Conservation (phyloP, 2,329 filamentous ascomycete genomes). For the Penicillium sp. region DNA sequence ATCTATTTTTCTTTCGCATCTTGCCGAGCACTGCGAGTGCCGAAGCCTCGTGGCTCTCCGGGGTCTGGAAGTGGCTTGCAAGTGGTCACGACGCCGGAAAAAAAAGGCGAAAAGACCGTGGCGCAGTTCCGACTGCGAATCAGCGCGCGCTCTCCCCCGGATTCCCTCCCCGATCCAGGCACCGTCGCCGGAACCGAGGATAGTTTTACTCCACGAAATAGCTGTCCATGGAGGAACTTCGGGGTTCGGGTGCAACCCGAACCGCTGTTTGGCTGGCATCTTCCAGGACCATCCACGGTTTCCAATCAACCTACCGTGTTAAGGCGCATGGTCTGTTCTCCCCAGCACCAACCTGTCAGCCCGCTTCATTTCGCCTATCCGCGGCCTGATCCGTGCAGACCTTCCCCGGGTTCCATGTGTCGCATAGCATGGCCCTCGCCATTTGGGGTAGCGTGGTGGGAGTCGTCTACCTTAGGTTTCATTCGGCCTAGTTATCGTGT, state of each 20-base stretch:
- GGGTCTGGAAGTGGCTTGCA: too few species aligned
- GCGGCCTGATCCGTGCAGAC: slow-evolving; percentile 12
- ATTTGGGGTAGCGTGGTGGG: slow-evolving; percentile 12
- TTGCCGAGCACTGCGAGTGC: too few species aligned
- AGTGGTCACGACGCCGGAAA: too few species aligned
- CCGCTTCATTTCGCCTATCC: slow-evolving; percentile 1
- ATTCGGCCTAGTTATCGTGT: slow-evolving; percentile 9
- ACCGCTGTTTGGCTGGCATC: slow-evolving; percentile 23
- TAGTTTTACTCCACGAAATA: too few species aligned
- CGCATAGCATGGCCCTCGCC: slow-evolving; percentile 11
- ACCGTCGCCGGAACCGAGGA: slow-evolving; percentile 13
- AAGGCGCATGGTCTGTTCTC: not conserved
- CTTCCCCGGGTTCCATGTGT: slow-evolving; percentile 14
- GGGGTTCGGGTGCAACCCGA: slow-evolving; percentile 25
- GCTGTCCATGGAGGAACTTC: too few species aligned
- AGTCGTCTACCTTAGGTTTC: slow-evolving; percentile 10
- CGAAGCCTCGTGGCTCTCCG: not conserved
- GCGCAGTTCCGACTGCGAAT: slow-evolving; percentile 9
- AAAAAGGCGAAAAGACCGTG: slow-evolving; percentile 2
- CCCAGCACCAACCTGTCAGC: slow-evolving; percentile 1
- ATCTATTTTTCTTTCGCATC: too few species aligned
- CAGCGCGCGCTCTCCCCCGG: not conserved
- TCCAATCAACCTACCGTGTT: not conserved
- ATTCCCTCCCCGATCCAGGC: slow-evolving; percentile 4
- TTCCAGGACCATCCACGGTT: slow-evolving; percentile 1